Conservation (phyloP, 257 asterid species). For the Solanum chaucha region DNA sequence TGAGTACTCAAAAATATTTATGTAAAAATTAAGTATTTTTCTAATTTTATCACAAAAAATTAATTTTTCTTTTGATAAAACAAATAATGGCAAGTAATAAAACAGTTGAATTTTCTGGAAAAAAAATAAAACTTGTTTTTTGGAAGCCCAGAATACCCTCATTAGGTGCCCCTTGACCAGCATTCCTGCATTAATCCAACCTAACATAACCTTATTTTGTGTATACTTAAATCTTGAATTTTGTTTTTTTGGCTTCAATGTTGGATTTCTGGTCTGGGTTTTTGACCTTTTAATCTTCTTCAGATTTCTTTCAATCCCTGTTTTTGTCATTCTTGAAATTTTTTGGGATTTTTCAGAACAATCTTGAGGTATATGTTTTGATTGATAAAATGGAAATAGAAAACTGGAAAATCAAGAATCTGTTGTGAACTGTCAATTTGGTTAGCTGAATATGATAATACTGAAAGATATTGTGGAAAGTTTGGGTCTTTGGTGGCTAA, state of each 20-base stretch:
- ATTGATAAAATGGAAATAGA: too few species aligned
- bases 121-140: background rate
- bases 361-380: background rate
- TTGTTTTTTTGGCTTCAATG: conserved; percentile 6
- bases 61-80: background rate
- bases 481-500: too few species aligned
- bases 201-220: conserved; percentile 1
- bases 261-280: conserved; percentile 19
- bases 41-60: background rate
- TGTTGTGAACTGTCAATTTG: too few species aligned
- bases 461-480: too few species aligned
- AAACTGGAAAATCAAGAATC: too few species aligned
- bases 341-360: background rate
- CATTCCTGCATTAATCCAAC: conserved; percentile 16
- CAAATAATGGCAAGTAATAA: background rate
- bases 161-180: conserved; percentile 13
- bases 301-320: background rate
- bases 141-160: conserved; percentile 10
- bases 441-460: too few species aligned
- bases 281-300: background rate
- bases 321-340: background rate
- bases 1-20: background rate
- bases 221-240: background rate
- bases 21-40: background rate
- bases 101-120: conserved; percentile 1